phyloP scores from a whole-genome alignment of 257 asterid genomes.

The Nicotiana tomentosiformis region DNA sequence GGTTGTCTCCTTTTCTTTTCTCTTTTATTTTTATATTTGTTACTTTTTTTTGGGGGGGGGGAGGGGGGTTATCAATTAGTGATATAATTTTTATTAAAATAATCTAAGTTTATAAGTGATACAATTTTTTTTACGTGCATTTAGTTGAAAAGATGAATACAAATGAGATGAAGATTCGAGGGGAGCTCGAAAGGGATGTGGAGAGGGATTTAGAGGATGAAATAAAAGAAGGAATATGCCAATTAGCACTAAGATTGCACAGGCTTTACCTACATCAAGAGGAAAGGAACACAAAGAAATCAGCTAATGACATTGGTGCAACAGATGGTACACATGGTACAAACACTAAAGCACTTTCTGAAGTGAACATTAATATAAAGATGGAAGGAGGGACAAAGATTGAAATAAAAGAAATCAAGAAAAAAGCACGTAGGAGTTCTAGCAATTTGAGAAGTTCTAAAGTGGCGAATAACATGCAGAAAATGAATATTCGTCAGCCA shows the following conservation, averaged over 20 bases:
- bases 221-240: conserved; percentile 54
- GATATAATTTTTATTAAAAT: not conserved
- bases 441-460: not conserved
- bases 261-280: conserved; percentile 48
- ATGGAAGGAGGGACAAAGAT: conserved; percentile 55
- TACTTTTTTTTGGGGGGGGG: not conserved
- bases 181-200: conserved; percentile 46
- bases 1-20: not conserved
- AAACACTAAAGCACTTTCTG: conserved; percentile 25
- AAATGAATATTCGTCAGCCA: not conserved
- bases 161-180: conserved; percentile 48
- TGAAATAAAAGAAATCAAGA: conserved; percentile 56
- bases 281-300: conserved; percentile 17
- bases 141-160: conserved; percentile 27
- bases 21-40: not conserved
- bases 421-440: conserved; percentile 16
- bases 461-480: not conserved
- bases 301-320: not conserved
- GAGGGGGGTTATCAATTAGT: not conserved
- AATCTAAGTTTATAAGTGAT: not conserved
- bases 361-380: conserved; percentile 53
- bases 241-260: conserved; percentile 52
- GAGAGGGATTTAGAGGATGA: conserved; percentile 59
- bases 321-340: not conserved
- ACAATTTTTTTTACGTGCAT: not conserved